Percentiles rank a stretch among this genome's conserved stretches.
Conservation (phyloP, 106 monocot species). For the Iris macrosiphon region DNA sequence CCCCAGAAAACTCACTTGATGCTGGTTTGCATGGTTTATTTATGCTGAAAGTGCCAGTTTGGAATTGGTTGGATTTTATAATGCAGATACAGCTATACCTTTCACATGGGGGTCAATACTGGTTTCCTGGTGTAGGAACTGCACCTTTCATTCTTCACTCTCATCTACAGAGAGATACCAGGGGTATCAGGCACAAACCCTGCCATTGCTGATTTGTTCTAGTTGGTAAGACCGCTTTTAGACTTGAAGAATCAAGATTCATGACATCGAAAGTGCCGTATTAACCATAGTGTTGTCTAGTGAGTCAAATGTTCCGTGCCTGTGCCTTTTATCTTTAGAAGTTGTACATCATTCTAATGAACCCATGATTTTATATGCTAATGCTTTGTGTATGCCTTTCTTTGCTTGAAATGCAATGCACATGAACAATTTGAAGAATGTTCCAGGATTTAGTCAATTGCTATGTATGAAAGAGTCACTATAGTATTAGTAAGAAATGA, state of each 20-base stretch:
- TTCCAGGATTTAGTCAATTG: too few species aligned
- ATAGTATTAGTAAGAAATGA: too few species aligned
- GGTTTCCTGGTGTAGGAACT: constrained; percentile 66
- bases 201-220: constrained; percentile 51
- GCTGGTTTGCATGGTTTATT: constrained; percentile 49
- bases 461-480: too few species aligned
- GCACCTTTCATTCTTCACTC: constrained; percentile 36
- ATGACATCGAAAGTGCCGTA: constrained; percentile 5
- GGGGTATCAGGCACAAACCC: constrained; percentile 55
- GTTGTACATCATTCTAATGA: constrained; percentile 1
- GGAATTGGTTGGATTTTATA: constrained; percentile 72
- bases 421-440: neutral
- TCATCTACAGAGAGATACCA: constrained; percentile 61
- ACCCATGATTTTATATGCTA: constrained; percentile 5
- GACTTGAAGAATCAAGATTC: constrained; percentile 21
- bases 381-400: constrained; percentile 1
- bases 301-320: constrained; percentile 17
- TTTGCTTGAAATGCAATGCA: neutral
- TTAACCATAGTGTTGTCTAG: constrained; percentile 18
- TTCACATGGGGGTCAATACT: constrained; percentile 51
- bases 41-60: constrained; percentile 69
- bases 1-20: constrained; percentile 40
- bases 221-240: constrained; percentile 86
- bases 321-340: neutral
- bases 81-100: constrained; percentile 74